Percentiles rank a stretch among this genome's conserved stretches.
phyloP scores from a whole-genome alignment of 768 basidiomycete species.

The Boletus subparvulus region DNA sequence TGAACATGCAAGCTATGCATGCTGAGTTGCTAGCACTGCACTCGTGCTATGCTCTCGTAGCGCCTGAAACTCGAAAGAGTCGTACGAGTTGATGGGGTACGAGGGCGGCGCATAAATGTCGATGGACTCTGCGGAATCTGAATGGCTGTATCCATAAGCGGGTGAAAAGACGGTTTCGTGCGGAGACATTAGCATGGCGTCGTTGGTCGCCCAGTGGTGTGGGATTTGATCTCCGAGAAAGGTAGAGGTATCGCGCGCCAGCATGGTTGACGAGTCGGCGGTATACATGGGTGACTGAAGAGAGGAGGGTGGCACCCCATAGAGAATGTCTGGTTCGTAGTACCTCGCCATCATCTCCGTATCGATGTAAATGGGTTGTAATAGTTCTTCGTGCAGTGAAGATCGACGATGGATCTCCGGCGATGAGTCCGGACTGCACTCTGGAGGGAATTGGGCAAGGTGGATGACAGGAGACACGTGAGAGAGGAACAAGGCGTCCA shows the following conservation, averaged over 20 bases:
- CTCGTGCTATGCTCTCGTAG: conserved; percentile 29
- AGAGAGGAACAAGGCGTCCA: conserved; percentile 22
- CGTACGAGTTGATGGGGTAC: conserved; percentile 23
- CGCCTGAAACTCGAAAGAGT: conserved; percentile 35
- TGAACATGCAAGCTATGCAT: conserved; percentile 11
- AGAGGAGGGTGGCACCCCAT: conserved; percentile 6
- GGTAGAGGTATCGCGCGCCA: conserved; percentile 9
- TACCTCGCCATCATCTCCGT: conserved; percentile 23
- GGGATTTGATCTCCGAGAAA: conserved; percentile 14
- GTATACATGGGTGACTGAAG: conserved; percentile 23
- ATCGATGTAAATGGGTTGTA: conserved; percentile 24
- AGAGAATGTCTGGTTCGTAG: conserved; percentile 19
- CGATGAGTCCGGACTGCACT: conserved; percentile 12
- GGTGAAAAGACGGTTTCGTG: conserved; percentile 17
- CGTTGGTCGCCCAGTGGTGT: conserved; percentile 14
- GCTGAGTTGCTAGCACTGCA: conserved; percentile 20
- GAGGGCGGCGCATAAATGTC: conserved; percentile 18
- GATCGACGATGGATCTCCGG: conserved; percentile 12
- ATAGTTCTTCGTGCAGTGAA: conserved; percentile 23
- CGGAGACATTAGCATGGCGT: conserved; percentile 16
- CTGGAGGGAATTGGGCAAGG: conserved; percentile 18
- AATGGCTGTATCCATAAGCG: conserved; percentile 20
- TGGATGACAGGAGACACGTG: conserved; percentile 20
- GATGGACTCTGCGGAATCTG: conserved; percentile 18
- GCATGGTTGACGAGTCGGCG: conserved; percentile 9